Conservation (phyloP, 805 yeast genomes). For the Wickerhamomyces chaumierensis region DNA sequence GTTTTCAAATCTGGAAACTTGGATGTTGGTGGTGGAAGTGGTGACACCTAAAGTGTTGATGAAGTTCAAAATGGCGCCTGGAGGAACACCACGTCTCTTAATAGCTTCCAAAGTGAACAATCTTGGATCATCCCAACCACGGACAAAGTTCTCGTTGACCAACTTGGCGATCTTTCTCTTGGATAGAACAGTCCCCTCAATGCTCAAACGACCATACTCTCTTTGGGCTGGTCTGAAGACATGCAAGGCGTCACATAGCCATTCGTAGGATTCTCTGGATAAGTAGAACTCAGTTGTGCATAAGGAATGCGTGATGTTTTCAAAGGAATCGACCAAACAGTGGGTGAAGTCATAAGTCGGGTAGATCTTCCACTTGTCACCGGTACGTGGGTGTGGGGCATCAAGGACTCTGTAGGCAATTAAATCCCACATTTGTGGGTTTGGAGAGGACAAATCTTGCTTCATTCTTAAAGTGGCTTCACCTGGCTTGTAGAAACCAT, state of each 20-base stretch:
- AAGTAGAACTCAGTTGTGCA: constrained; percentile 93
- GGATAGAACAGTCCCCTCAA: constrained; percentile 88
- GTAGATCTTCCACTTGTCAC: constrained; percentile 93
- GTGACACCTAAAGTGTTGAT: constrained; percentile 96
- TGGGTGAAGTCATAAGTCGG: constrained; percentile 99
- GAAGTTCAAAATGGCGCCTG: constrained; percentile 90
- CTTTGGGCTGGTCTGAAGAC: constrained; percentile 98
- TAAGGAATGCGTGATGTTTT: constrained; percentile 88
- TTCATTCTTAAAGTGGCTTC: constrained; percentile 95
- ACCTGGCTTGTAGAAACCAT: constrained; percentile 81
- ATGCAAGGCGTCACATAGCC: constrained; percentile 93
- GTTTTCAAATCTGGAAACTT: constrained; percentile 78
- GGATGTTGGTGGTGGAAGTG: constrained; percentile 85
- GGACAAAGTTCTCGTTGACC: constrained; percentile 69
- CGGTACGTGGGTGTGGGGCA: constrained; percentile 93
- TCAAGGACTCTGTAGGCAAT: constrained; percentile 92
- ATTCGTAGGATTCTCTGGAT: constrained; percentile 91
- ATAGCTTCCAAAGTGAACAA: constrained; percentile 89
- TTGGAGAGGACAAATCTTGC: constrained; percentile 79
- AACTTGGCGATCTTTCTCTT: constrained; percentile 93
- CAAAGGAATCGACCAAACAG: constrained; percentile 96
- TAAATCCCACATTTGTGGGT: constrained; percentile 99
- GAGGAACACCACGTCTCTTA: constrained; percentile 96
- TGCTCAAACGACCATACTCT: constrained; percentile 92
- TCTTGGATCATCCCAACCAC: constrained; percentile 99